phyloP scores from a whole-genome alignment of 805 yeast genomes.

The Candida parachauliodes region DNA sequence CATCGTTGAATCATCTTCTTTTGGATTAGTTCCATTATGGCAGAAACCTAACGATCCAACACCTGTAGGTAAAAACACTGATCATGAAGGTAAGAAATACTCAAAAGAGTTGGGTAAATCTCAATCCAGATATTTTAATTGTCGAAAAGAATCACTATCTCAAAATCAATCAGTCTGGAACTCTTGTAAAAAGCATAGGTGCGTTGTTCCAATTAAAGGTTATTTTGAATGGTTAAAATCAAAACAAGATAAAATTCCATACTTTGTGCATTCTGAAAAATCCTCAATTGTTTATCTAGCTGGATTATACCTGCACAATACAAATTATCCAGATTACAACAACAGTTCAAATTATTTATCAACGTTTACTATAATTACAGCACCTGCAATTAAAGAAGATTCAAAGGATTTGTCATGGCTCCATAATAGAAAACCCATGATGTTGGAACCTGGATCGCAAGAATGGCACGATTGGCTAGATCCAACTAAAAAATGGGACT shows the following conservation, averaged over 20 bases:
- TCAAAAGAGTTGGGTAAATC: conserved; percentile 30
- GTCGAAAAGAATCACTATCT: conserved; percentile 60
- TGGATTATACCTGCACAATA: conserved; percentile 38
- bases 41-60: conserved; percentile 40
- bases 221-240: conserved; percentile 76
- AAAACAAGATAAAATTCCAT: conserved; percentile 52
- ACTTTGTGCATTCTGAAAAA: conserved; percentile 56
- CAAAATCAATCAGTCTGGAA: conserved; percentile 57
- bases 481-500: conserved; percentile 36
- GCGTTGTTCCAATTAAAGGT: conserved; percentile 77
- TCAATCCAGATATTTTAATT: conserved; percentile 63
- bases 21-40: conserved; percentile 80
- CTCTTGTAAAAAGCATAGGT: conserved; percentile 47
- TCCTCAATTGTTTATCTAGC: conserved; percentile 61
- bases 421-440: conserved; percentile 76
- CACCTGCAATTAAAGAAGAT: conserved; percentile 46
- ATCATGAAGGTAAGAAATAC: conserved; percentile 16
- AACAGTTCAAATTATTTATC: conserved; percentile 32
- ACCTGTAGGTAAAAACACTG: conserved; percentile 17
- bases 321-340: conserved; percentile 20
- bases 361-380: conserved; percentile 68
- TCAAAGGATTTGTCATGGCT: conserved; percentile 59
- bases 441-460: conserved; percentile 55
- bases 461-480: conserved; percentile 66
- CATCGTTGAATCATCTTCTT: conserved; percentile 55